Evolutionary conservation across 202 grass and related monocot species (phyloP).

Genomic region (Eragrostis tef): DNA sequence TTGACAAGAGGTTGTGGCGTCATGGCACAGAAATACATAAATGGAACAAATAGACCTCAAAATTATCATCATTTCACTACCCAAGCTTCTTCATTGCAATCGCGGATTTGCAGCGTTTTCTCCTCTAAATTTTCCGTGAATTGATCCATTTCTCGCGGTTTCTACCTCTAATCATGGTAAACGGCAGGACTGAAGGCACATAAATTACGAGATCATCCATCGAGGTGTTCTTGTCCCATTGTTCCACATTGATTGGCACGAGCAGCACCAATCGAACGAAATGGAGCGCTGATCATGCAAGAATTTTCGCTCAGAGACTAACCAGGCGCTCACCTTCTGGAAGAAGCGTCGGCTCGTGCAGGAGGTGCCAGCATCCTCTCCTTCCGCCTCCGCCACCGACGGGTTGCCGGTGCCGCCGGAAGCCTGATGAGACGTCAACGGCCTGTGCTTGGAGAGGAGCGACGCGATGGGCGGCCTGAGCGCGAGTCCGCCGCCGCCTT

Average conservation of each 20-base stretch:
- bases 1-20: too few relatives aligned
- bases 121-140: too few relatives aligned
- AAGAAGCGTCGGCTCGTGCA: background rate
- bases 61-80: too few relatives aligned
- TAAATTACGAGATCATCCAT: too few relatives aligned
- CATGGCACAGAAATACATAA: too few relatives aligned
- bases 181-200: background rate
- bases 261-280: background rate
- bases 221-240: background rate
- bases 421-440: too few relatives aligned
- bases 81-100: too few relatives aligned
- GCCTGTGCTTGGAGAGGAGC: constrained; percentile 47
- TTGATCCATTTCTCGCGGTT: too few relatives aligned
- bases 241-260: background rate
- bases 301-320: too few relatives aligned
- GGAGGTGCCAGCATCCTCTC: background rate
- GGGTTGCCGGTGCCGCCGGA: background rate
- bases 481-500: background rate
- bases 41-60: too few relatives aligned
- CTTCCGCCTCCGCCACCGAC: background rate
- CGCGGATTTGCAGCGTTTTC: too few relatives aligned
- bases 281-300: background rate
- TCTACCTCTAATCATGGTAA: too few relatives aligned
- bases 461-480: constrained; percentile 18
- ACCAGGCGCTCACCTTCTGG: constrained; percentile 52